Base-by-base conservation (phyloP, 345 rosid genomes). In the Eucalyptus dawsonii region DNA sequence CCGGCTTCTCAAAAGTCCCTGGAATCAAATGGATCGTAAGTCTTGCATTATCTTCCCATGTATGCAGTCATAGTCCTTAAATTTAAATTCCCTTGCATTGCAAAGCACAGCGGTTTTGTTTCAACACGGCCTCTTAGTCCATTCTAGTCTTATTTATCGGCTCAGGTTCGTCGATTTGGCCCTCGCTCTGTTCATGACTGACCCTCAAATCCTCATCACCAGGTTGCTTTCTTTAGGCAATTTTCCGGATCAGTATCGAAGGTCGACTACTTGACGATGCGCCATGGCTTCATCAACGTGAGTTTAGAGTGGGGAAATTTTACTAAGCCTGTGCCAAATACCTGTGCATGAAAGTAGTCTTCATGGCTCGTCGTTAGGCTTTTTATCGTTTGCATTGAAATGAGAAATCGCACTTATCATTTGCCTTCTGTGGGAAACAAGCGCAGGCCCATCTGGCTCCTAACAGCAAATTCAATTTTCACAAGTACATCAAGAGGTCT, bases 211-310 rank as follows among this genome's bases (percentile, higher is more conserved):
- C 81, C 81, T 72, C 81, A 37, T 10, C 13, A 86, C 29, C 89
- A 95, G 96, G 94, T 93, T 40, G 94, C 81, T 94, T 95, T 95
- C 93, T 93, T 90, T 89, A 91, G 94, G 89, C 97, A 95, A 91
- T 94, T 95, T 91, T 91, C 93, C 50, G 90, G 93, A 88, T 95
- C 95, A 0, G 94, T 95, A 17, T 76, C 91, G 14, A 94, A 89
- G 89, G 94, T 94, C 54, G 97, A 95, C 89, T 95, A 94, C 89
- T 80, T 94, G 90, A 93, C 97, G 25, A 91, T 95, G 95, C 92
- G 97, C 87, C 94, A 92, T 50, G 96, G 97, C 87, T 95, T 95
- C 88, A 93, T 95, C 89, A 89, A 91, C 88, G 97, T 94, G 87
- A 93, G 93, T 88, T 10, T 40, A 37, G 14, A 37, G 81, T 37